Percentiles rank a stretch among this genome's conserved stretches.
Evolutionary conservation across 2,329 filamentous ascomycete species (phyloP).

Genomic region (Cladosporium sp.): DNA sequence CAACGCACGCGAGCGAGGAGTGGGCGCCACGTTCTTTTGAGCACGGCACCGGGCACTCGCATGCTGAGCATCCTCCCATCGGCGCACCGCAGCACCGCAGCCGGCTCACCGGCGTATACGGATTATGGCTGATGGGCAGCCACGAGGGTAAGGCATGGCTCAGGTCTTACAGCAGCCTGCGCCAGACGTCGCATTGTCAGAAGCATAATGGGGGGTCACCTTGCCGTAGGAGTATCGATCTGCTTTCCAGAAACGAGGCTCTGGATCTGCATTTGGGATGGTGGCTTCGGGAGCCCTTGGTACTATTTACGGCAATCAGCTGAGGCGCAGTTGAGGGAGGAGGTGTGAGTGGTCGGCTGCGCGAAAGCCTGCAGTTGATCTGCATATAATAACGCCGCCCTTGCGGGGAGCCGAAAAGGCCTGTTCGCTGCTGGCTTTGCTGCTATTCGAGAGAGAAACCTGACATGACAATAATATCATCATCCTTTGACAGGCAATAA

Average conservation of each 20-base stretch:
- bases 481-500: neutral
- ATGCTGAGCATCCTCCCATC: neutral
- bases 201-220: slow-evolving; percentile 8
- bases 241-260: slow-evolving; percentile 8
- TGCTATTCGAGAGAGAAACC: neutral
- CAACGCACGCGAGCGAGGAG: neutral
- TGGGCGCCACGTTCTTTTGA: slow-evolving; percentile 13
- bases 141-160: slow-evolving; percentile 12
- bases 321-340: slow-evolving; percentile 9
- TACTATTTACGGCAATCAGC: slow-evolving; percentile 12
- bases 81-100: neutral
- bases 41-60: slow-evolving; percentile 1
- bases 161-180: slow-evolving; percentile 12
- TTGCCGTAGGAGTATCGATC: slow-evolving; percentile 5
- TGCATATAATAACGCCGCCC: neutral
- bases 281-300: neutral
- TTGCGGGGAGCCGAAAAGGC: neutral
- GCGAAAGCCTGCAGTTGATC: neutral
- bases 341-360: slow-evolving; percentile 3
- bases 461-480: neutral
- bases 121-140: too few relatives aligned
- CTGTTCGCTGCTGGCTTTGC: neutral
- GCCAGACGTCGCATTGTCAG: slow-evolving; percentile 12
- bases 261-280: neutral
- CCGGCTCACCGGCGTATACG: neutral